Base-by-base conservation (phyloP, 352 stramenopile species). In the Thalassiosira mediterranea region DNA sequence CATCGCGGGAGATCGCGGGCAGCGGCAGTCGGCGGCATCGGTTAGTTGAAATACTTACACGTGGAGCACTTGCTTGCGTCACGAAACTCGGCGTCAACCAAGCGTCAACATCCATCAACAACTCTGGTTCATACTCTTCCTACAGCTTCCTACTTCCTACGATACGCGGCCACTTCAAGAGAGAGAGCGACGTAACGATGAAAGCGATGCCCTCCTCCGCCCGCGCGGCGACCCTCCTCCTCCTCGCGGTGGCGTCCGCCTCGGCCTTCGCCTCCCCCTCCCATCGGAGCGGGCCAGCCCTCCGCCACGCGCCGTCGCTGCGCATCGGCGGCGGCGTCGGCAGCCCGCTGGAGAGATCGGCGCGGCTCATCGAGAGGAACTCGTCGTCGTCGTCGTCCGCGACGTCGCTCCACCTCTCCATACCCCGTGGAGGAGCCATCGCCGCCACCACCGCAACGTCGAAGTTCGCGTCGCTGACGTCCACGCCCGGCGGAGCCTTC, bases 401-500 rank as follows among this genome's bases (percentile, higher is more conserved):
- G 37, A 44, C 37, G 37, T 15, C 8, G 15, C 15, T 44, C 8
- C 37, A 44, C 37, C 37, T 44, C 37, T 44, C 37, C 10, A 72
- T 82, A 21, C 73, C 73, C 7, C 59, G 73, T 5, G 73, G 73
- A 34, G 73, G 73, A 29, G 65, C 5, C 0, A 15, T 2, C 25
- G 44, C 4, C 13, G 32, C 25, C 4, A 32, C 17, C 7, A n/a
- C 31, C 0, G 21, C 34, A 23, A 19, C 64, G 2, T 44, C 31
- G 4, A 77, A 66, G 28, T 19, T 77, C 15, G 7, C 61, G 0
- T 0, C 44, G 15, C 60, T 32, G 49, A 56, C 57, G 19, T 64
- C 47, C 0, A 74, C 65, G 26, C 73, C 73, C 0, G 47, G 54
- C 31, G 67, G 64, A 13, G 51, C 65, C 10, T 82, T 82, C 29